Percentiles rank a stretch among this genome's conserved stretches.
phyloP scores from a whole-genome alignment of 805 yeast species.

The Hanseniaspora clermontiae region DNA sequence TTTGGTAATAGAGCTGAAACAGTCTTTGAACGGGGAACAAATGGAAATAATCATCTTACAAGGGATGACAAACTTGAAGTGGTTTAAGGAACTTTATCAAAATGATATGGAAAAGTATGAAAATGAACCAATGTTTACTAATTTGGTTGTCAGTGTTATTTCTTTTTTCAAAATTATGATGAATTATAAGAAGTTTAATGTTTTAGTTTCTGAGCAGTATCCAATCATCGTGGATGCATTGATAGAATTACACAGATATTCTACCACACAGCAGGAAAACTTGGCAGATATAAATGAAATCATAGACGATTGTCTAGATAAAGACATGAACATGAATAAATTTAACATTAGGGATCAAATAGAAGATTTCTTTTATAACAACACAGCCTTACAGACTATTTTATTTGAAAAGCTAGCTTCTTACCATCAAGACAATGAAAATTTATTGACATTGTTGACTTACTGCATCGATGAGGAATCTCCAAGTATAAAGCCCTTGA shows the following conservation, averaged over 20 bases:
- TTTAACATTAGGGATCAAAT: constrained; percentile 11
- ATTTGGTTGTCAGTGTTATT: neutral
- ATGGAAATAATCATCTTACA: neutral
- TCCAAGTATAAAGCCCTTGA: neutral
- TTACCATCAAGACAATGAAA: neutral
- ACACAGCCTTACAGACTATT: neutral
- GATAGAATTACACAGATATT: neutral
- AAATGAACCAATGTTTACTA: constrained; percentile 3
- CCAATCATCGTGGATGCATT: neutral
- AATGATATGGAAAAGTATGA: constrained; percentile 13
- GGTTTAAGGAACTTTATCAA: constrained; percentile 15
- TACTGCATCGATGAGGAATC: neutral
- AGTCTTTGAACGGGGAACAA: neutral
- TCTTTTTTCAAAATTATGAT: neutral
- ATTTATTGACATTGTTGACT: neutral
- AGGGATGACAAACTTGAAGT: constrained; percentile 13
- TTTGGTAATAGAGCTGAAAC: constrained; percentile 20
- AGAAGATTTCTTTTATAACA: neutral
- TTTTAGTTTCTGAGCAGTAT: neutral
- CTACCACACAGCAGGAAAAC: neutral
- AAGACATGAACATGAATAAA: neutral
- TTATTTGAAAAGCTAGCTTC: neutral
- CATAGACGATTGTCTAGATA: constrained; percentile 4
- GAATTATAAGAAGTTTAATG: neutral
- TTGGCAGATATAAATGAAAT: constrained; percentile 1